Base-by-base conservation (phyloP, 495 filamentous ascomycete genomes). In the Daldinia childiae region DNA sequence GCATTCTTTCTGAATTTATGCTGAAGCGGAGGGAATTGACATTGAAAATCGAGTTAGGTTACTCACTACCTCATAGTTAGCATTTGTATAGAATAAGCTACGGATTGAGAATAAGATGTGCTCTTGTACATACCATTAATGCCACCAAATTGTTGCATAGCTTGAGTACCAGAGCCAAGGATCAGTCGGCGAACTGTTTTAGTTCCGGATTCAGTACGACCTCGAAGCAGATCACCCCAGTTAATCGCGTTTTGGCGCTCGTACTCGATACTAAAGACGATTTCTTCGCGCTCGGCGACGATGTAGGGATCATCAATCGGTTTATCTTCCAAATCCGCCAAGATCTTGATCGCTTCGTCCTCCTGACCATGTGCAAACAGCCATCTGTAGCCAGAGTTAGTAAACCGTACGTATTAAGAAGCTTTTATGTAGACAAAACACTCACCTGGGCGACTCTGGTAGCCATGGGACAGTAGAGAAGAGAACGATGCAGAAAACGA, bases 401-500 rank as follows among this genome's bases (percentile, higher is more conserved):
- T n/a, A 32, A 24, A 62, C 9, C 15, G n/a, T 4, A 39, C 4
- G 11, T 17, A 14, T 30, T 8, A 21, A 27, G 24, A 1, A 39
- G 17, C 6, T 32, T 4, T 6, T 5, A 21, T 21, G 17, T 48
- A 5, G 26, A 43, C 4, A 54, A 15, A 38, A 14, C 14, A 29
- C 66, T 45, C 45, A 74, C 74, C n/a, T 71, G 12, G 80, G 81
- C 15, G 80, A 82, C 58, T 82, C 80, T 0, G 81, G 81, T 7
- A 82, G 66, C 58, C 78, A 78, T 1, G 79, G 73, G 15, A 80
- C 62, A 21, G 79, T 78, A 45, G 69, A 34, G 58, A 81, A 77
- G 27, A 80, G 74, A 11, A 80, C 59, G 41, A 76, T 14, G 64
- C 79, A 85, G 77, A 88, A 86, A 34, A 79, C 78, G 6, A 76